Base-by-base conservation (phyloP, 1,139 yeast species). In the Candida tunisiensis region DNA sequence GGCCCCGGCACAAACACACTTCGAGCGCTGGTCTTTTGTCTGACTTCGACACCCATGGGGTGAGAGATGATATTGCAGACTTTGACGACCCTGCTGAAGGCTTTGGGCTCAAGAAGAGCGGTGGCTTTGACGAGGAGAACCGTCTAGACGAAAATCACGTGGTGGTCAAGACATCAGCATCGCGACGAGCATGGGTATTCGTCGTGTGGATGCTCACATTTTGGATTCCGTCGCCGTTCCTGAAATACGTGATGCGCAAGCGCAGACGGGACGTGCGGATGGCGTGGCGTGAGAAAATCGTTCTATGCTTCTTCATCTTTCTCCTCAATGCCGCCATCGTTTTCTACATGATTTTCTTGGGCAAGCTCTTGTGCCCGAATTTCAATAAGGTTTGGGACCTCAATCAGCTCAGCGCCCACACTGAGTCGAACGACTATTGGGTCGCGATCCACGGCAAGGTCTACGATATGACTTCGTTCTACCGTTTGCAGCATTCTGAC, bases 201-300 rank as follows among this genome's bases (percentile, higher is more conserved):
- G 35, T 55, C 23, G 59, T 53, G 8, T 54, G 60, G 60, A 15
- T 36, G 12, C 28, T 48, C 21, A 55, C 60, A 2, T 55, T 45
- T 35, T 55, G 60, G 60, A 49, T 55, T 13, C 60, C 60, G 2
- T 41, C 51, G 12, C 51, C 55, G 2, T 23, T 49, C 12, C 36
- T 55, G 18, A 40, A 38, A 26, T 43, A 38, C 29, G 23, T 52
- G 9, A 49, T 53, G 17, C 40, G 55, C 12, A 53, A 55, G 57
- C 44, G 44, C 27, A 40, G 60, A 8, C 41, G 47, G 8, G 60
- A 55, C 25, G 55, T 55, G 13, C 44, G 60, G 8, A 42, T 53
- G 39, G 60, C 60, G 1, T 55, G 60, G 60, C 40, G 60, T 24
- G 60, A 55, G 30, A 55, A 55, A 34, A 24, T 55, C 8, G 49